These are phyloP conservation scores for Cyanodermella asteris DNA, from an alignment of 2,329 filamentous ascomycete species.

Conservation along the genomic window DNA sequence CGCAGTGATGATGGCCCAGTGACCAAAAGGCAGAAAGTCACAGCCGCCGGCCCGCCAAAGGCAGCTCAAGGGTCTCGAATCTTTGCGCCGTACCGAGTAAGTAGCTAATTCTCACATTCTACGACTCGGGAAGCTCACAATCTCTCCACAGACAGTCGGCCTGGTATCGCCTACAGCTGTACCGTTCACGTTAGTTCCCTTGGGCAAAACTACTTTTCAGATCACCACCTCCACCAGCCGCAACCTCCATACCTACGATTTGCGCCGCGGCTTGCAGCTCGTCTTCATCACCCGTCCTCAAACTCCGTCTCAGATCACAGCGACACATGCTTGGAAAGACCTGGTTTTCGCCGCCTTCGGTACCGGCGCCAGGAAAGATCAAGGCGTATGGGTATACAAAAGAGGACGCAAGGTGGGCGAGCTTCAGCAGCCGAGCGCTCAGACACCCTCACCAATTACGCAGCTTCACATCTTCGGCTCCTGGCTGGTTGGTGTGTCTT, in stretches of 20 bases:
- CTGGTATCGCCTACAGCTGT: slow-evolving; percentile 78
- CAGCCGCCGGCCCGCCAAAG: slow-evolving; percentile 21
- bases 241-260: slow-evolving; percentile 84
- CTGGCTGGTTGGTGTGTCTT: slow-evolving; percentile 68
- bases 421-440: slow-evolving; percentile 42
- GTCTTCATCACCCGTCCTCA: slow-evolving; percentile 85
- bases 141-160: slow-evolving; percentile 50
- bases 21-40: slow-evolving; percentile 57
- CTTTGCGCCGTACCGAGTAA: slow-evolving; percentile 81
- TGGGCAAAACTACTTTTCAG: slow-evolving; percentile 90
- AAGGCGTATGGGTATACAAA: slow-evolving; percentile 80
- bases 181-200: slow-evolving; percentile 69
- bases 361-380: slow-evolving; percentile 25
- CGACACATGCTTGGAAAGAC: slow-evolving; percentile 71
- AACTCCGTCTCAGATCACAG: slow-evolving; percentile 67
- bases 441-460: slow-evolving; percentile 49
- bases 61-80: slow-evolving; percentile 45
- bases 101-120: slow-evolving; percentile 11
- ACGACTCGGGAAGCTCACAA: slow-evolving; percentile 1
- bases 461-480: slow-evolving; percentile 68
- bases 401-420: slow-evolving; percentile 67
- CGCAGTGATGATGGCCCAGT: slow-evolving; percentile 36
- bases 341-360: slow-evolving; percentile 82
- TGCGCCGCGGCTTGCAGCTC: slow-evolving; percentile 72
- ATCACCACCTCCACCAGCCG: slow-evolving; percentile 87